Conservation (phyloP, 306 rosid species). For the Cyamopsis tetragonoloba region DNA sequence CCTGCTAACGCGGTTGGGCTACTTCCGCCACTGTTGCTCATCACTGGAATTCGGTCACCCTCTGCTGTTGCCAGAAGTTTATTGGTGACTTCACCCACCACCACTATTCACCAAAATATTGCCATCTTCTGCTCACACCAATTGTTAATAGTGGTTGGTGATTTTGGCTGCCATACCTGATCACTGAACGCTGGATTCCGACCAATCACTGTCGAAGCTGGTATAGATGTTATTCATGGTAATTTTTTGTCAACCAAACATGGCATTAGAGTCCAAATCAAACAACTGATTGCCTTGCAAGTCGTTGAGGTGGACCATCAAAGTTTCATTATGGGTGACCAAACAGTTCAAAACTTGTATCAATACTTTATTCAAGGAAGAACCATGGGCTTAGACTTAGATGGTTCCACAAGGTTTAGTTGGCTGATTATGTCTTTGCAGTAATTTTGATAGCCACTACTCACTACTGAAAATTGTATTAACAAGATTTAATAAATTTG, state of each 20-base stretch:
- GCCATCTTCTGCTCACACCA: background rate
- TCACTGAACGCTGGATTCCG: background rate
- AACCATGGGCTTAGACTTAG: background rate
- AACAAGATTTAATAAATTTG: background rate
- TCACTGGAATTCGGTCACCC: background rate
- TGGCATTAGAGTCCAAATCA: background rate
- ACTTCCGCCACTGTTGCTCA: background rate
- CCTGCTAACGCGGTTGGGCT: too few species aligned
- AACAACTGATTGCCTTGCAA: background rate
- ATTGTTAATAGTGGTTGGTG: background rate
- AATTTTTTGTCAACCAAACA: background rate
- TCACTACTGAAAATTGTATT: slow-evolving; percentile 3
- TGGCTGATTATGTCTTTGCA: slow-evolving; percentile 11
- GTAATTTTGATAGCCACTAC: background rate
- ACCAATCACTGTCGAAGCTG: background rate
- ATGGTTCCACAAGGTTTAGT: slow-evolving; percentile 11
- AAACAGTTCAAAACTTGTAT: background rate
- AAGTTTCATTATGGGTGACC: background rate
- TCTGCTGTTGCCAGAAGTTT: background rate
- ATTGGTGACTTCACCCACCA: background rate
- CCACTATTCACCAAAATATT: background rate
- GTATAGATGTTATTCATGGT: background rate
- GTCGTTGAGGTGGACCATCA: background rate
- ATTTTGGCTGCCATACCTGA: background rate
- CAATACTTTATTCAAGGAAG: background rate